Conservation (phyloP, 306 rosid genomes). For the Luffa acutangula region DNA sequence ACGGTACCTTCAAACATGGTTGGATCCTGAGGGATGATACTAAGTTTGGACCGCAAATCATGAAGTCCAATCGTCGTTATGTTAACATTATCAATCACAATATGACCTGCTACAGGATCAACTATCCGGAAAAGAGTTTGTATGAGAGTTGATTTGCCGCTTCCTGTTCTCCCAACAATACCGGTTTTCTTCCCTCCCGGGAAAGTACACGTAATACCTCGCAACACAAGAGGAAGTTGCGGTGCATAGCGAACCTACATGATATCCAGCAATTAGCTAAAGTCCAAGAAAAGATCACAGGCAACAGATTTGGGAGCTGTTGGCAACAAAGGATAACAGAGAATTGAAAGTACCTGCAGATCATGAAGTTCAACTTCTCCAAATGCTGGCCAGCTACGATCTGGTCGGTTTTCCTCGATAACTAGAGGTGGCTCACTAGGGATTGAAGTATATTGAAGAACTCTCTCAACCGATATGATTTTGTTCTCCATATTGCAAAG, state of each 20-base stretch:
- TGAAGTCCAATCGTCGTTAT: conserved; percentile 62
- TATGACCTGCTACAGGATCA: conserved; percentile 49
- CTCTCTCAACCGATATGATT: conserved; percentile 81
- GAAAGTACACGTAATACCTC: conserved; percentile 64
- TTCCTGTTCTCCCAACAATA: conserved; percentile 88
- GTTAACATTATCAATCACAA: conserved; percentile 53
- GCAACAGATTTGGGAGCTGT: neutral
- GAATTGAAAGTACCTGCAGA: conserved; percentile 44
- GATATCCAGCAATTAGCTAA: neutral
- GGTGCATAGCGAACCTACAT: conserved; percentile 81
- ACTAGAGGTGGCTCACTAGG: conserved; percentile 77
- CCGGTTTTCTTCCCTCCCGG: conserved; percentile 70
- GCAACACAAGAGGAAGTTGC: conserved; percentile 76
- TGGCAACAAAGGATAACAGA: neutral
- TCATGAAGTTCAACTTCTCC: conserved; percentile 64
- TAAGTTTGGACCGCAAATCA: conserved; percentile 63
- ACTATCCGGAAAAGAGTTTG: conserved; percentile 63
- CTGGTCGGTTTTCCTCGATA: conserved; percentile 40
- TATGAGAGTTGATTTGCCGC: conserved; percentile 76
- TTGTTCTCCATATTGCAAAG: conserved; percentile 63
- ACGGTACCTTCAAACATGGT: conserved; percentile 95
- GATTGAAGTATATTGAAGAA: conserved; percentile 58
- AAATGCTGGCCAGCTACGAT: conserved; percentile 51
- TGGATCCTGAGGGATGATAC: conserved; percentile 93
- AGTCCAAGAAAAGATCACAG: neutral